A percentile compares a stretch with the other conserved stretches of the same genome.
Evolutionary conservation across 2,329 filamentous ascomycete genomes (phyloP).

Genomic region (Ambrosiella xylebori): DNA sequence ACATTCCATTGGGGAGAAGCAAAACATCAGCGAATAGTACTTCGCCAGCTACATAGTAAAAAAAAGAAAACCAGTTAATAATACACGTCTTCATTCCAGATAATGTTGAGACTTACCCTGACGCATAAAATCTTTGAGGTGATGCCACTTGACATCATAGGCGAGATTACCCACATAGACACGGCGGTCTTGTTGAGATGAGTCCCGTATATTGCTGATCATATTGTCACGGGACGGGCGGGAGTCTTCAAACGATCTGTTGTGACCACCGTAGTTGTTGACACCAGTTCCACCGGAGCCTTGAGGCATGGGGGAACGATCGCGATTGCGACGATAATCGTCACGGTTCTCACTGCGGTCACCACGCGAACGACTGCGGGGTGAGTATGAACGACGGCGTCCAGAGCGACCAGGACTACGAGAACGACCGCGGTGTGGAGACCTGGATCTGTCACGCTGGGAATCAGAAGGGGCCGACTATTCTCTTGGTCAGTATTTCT

Average conservation of each 20-base stretch:
- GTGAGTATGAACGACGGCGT: conserved; percentile 61
- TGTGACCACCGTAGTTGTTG: conserved; percentile 47
- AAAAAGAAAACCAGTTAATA: background rate
- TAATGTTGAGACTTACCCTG: conserved; percentile 52
- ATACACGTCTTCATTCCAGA: background rate
- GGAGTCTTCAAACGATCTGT: conserved; percentile 72
- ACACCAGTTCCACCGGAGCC: conserved; percentile 55
- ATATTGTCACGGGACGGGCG: conserved; percentile 75
- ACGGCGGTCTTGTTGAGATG: conserved; percentile 93
- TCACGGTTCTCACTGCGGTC: conserved; percentile 44
- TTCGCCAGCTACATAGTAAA: conserved; percentile 59
- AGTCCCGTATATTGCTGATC: conserved; percentile 87
- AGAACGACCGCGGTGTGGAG: conserved; percentile 62
- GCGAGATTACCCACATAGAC: conserved; percentile 98
- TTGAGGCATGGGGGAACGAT: conserved; percentile 66
- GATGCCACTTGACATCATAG: conserved; percentile 99
- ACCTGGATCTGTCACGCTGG: conserved; percentile 72
- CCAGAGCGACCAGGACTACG: conserved; percentile 58
- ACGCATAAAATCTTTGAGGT: conserved; percentile 99
- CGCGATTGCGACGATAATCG: conserved; percentile 57
- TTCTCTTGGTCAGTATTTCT: no score
- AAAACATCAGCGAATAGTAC: conserved; percentile 99
- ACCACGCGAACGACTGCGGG: conserved; percentile 54
- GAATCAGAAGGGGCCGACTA: conserved; percentile 16
- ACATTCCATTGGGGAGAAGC: conserved; percentile 99